Conservation (phyloP, 306 rosid species). For the Herpetospermum pedunculosum region DNA sequence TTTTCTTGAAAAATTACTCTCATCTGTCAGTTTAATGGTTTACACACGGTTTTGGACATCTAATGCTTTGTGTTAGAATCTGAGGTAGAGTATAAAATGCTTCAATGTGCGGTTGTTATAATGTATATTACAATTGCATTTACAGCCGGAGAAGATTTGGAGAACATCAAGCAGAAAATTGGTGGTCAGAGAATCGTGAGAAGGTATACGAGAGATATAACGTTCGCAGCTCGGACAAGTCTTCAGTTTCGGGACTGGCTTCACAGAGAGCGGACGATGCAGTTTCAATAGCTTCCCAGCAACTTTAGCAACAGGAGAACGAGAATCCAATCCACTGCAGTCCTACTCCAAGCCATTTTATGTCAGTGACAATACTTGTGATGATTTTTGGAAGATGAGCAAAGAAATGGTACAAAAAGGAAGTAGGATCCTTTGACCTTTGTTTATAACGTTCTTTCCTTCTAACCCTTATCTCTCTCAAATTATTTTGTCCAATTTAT, state of each 20-base stretch:
- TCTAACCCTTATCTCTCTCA: slow-evolving; percentile 11
- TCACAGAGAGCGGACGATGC: not conserved
- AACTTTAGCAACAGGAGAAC: slow-evolving; percentile 30
- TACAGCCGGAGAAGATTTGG: slow-evolving; percentile 96
- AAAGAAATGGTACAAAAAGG: slow-evolving; percentile 22
- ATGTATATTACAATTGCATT: slow-evolving; percentile 11
- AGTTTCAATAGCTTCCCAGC: slow-evolving; percentile 22
- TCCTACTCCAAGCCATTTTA: slow-evolving; percentile 35
- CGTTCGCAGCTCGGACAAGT: slow-evolving; percentile 55
- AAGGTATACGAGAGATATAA: slow-evolving; percentile 79
- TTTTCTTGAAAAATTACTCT: not conserved
- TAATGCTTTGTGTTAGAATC: not conserved
- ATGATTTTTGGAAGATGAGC: slow-evolving; percentile 8
- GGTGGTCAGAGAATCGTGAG: slow-evolving; percentile 96
- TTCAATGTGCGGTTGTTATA: not conserved
- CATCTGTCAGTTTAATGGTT: not conserved
- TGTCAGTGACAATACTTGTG: slow-evolving; percentile 12
- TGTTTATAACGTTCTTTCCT: slow-evolving; percentile 6
- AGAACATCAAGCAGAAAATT: slow-evolving; percentile 94
- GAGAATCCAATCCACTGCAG: slow-evolving; percentile 5
- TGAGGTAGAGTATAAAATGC: not conserved
- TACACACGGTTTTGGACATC: not conserved
- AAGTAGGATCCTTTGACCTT: slow-evolving; percentile 12
- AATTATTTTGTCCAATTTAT: slow-evolving; percentile 36
- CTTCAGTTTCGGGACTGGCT: slow-evolving; percentile 37